A percentile compares a stretch with the other conserved stretches of the same genome.
Conservation (phyloP, 768 basidiomycete species). For the Termitomyces sp. region DNA sequence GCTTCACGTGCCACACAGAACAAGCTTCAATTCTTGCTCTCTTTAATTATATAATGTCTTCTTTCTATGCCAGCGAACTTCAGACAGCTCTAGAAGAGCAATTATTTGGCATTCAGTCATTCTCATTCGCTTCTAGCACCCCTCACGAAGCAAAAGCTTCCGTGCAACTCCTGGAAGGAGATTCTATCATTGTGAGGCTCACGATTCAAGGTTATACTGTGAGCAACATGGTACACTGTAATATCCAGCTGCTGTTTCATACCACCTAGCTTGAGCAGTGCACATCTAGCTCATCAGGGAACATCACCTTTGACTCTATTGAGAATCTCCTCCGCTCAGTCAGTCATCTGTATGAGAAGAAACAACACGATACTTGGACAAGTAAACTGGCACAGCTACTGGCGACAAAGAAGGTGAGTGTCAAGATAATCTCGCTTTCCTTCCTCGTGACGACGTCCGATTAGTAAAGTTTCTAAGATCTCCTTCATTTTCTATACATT, state of each 20-base stretch:
- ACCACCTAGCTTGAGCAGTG: conserved; percentile 6
- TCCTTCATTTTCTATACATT: not conserved
- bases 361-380: conserved; percentile 41
- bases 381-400: conserved; percentile 41
- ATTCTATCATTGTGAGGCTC: conserved; percentile 39
- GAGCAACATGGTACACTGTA: conserved; percentile 12
- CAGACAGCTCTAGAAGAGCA: conserved; percentile 52
- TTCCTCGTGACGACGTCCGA: not conserved
- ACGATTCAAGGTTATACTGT: conserved; percentile 56
- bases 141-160: conserved; percentile 46
- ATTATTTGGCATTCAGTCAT: conserved; percentile 48
- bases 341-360: conserved; percentile 50
- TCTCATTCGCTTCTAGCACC: conserved; percentile 33
- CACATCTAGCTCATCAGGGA: conserved; percentile 9
- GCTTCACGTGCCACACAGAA: not conserved
- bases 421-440: not conserved
- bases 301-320: conserved; percentile 47
- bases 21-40: not conserved
- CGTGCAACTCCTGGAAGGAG: conserved; percentile 55
- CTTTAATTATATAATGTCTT: conserved; percentile 5
- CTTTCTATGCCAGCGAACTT: conserved; percentile 47
- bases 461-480: not conserved
- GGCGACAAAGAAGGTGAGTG: conserved; percentile 2
- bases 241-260: not conserved
- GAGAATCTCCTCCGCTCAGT: conserved; percentile 50